Evolutionary conservation across 1,284 basidiomycete genomes (phyloP).

Genomic region (Ceratobasidium sp.): DNA sequence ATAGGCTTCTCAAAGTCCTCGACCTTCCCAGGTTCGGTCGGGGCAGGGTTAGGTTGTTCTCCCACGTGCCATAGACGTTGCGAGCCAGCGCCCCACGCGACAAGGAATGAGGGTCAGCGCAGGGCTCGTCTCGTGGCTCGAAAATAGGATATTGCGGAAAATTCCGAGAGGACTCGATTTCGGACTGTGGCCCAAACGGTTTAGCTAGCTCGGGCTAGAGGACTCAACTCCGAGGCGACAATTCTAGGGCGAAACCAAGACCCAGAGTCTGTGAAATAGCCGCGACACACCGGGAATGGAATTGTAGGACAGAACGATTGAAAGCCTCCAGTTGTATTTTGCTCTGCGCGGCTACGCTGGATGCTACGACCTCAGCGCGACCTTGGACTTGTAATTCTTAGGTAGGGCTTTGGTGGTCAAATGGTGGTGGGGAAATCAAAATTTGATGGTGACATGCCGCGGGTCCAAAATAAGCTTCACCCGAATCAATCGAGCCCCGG

Average conservation of each 20-base stretch:
- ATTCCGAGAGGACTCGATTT: slow-evolving; percentile 64
- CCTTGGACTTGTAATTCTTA: slow-evolving; percentile 33
- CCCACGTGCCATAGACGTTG: slow-evolving; percentile 65
- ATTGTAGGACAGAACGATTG: slow-evolving; percentile 44
- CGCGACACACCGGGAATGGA: slow-evolving; percentile 68
- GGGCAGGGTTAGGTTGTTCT: not conserved
- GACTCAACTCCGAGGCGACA: no score
- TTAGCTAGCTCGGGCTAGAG: slow-evolving; percentile 51
- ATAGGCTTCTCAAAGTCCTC: slow-evolving; percentile 46
- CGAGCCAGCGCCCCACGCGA: slow-evolving; percentile 82
- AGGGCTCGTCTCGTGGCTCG: slow-evolving; percentile 72
- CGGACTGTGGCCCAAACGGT: slow-evolving; percentile 46
- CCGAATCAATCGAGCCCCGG: not conserved
- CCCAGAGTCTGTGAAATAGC: no score
- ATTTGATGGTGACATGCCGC: no score
- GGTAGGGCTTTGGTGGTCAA: not conserved
- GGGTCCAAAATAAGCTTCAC: not conserved
- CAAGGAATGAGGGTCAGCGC: slow-evolving; percentile 70
- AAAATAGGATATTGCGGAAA: slow-evolving; percentile 75
- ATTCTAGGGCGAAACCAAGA: no score
- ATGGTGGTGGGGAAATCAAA: no score
- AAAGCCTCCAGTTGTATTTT: not conserved
- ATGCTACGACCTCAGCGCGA: no score
- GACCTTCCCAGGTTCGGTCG: slow-evolving; percentile 1
- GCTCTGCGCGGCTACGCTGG: not conserved